Base-by-base conservation (phyloP, 805 yeast genomes). In the Candida ovalis region DNA sequence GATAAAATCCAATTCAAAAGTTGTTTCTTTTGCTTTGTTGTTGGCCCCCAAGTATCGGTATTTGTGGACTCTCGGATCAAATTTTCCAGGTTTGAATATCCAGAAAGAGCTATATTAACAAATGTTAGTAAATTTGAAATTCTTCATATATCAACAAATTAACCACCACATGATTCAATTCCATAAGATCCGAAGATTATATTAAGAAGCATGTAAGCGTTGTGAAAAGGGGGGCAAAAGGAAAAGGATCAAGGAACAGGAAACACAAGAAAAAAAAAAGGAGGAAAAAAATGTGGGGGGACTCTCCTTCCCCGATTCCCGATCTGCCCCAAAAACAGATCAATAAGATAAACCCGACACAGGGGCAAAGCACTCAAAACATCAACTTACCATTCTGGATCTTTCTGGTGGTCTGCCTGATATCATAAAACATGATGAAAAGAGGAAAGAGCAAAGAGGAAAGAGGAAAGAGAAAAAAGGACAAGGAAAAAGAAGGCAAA, bases 21-120 rank as follows among this genome's bases (percentile, higher is more conserved):
- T 45, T 69, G 71, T 33, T 62, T 62, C 53, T 73, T 57, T 50
- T 76, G 76, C 38, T 68, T 64, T 4, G 74, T 63, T 0, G 78
- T 71, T 3, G 81, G 81, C 1, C 81, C 81, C 81, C 81, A 76
- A 5, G 74, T 57, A 54, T 76, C 81, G 4, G 78, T 76, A 44
- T 74, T 76, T 15, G 80, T 75, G 6, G 78, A 72, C 46, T 72
- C 71, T 44, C 78, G 61, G 3, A 75, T 64, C 38, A 55, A 39
- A 37, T 62, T 62, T 23, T 65, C 69, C 27, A 63, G 42, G 17
- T 61, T 57, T 19, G 67, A 57, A 42, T 63, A 58, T 19, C 66
- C 63, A 22, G 67, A 55, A n/a, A 63, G 49, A 6, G 66, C 67
- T 57, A 40, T 42, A 24, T 8, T 23, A 36, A 42, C 28, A 24